These are phyloP conservation scores for Mycosphaerella sp. DNA, from an alignment of 2,329 filamentous ascomycete genomes.

Conservation along the genomic window DNA sequence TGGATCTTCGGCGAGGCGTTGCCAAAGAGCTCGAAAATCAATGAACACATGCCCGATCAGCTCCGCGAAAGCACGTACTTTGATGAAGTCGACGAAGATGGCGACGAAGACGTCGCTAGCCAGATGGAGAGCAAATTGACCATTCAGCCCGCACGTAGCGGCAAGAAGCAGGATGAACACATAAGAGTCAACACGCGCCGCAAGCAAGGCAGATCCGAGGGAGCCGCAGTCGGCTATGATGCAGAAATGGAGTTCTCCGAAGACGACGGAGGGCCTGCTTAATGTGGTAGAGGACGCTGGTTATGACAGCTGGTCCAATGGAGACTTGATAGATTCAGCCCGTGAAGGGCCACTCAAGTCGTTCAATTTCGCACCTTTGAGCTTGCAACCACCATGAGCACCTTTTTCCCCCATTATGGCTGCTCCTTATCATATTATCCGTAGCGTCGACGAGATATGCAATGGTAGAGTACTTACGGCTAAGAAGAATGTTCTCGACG, in stretches of 20 bases:
- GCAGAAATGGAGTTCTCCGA: constrained; percentile 10
- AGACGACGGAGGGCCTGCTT: constrained; percentile 8
- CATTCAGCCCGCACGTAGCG: constrained; percentile 17
- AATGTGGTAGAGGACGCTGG: no score
- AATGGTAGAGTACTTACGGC: neutral
- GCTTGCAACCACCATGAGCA: neutral
- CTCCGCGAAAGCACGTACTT: constrained; percentile 4
- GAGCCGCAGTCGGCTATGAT: neutral
- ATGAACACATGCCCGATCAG: constrained; percentile 21
- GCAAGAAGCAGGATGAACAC: constrained; percentile 15
- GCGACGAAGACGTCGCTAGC: constrained; percentile 19
- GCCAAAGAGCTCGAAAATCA: constrained; percentile 26
- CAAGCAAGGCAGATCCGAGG: constrained; percentile 9
- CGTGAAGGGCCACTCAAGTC: neutral
- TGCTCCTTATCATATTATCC: no score
- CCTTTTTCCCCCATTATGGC: neutral
- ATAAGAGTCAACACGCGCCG: constrained; percentile 23
- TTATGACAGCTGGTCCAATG: no score
- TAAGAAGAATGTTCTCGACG: neutral
- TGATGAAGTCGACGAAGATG: constrained; percentile 10
- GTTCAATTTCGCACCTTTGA: neutral
- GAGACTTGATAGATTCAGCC: no score
- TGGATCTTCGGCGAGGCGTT: constrained; percentile 32
- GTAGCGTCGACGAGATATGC: no score
- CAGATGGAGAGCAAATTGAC: constrained; percentile 26